These are phyloP conservation scores for Arthrocladium fulminans DNA, from an alignment of 2,329 filamentous ascomycete genomes.

Conservation along the genomic window DNA sequence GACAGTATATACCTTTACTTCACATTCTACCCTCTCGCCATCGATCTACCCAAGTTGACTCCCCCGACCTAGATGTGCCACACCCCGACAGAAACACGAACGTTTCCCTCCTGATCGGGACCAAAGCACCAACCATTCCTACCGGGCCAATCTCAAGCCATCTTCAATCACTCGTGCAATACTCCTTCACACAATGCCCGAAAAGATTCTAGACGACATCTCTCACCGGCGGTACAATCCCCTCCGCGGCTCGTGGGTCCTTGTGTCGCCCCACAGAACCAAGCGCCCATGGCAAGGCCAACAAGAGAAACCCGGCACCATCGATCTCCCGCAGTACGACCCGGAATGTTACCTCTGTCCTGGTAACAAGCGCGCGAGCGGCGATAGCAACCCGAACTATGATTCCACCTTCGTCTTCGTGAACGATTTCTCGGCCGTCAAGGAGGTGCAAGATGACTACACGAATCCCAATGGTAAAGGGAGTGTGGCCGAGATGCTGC, in stretches of 20 bases:
- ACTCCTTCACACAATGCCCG: conserved; percentile 48
- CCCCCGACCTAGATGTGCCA: no score
- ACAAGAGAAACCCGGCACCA: conserved; percentile 62
- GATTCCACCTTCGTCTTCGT: conserved; percentile 85
- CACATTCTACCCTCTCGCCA: not conserved
- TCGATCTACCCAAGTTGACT: no score
- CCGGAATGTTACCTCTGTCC: conserved; percentile 92
- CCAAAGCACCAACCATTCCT: no score
- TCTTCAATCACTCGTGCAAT: not conserved
- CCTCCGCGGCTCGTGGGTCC: conserved; percentile 77
- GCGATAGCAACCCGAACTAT: conserved; percentile 79
- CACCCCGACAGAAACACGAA: no score
- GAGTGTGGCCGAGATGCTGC: conserved; percentile 64
- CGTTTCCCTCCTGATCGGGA: no score
- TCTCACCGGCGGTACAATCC: conserved; percentile 93
- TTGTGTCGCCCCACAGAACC: conserved; percentile 91
- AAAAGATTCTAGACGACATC: conserved; percentile 82
- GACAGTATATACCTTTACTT: no score
- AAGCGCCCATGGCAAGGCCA: conserved; percentile 96
- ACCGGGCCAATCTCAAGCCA: no score
- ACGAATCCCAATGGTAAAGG: conserved; percentile 23
- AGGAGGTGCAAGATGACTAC: conserved; percentile 83
- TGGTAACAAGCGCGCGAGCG: conserved; percentile 77
- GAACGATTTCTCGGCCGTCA: conserved; percentile 95
- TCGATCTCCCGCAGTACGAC: conserved; percentile 70